Conservation (phyloP, 345 rosid species). For the Arabis hirsuta region DNA sequence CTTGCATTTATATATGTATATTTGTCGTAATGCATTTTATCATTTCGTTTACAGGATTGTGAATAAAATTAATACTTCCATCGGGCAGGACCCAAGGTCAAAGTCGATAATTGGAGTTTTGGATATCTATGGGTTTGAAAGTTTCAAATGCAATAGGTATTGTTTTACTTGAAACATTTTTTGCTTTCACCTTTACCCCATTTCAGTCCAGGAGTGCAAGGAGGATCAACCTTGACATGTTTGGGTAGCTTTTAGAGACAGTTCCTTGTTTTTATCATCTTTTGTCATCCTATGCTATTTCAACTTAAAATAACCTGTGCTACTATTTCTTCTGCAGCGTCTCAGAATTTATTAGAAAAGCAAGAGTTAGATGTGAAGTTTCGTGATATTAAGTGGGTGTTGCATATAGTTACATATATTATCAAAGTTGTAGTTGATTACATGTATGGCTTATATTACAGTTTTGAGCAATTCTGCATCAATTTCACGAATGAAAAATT, state of each 20-base stretch:
- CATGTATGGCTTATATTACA: conserved; percentile 41
- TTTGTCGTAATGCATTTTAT: conserved; percentile 26
- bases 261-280: conserved; percentile 14
- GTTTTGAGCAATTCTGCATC: conserved; percentile 97
- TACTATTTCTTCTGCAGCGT: background rate
- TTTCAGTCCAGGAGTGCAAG: conserved; percentile 24
- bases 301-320: background rate
- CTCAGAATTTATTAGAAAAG: background rate
- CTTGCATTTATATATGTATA: conserved; percentile 2
- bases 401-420: conserved; percentile 6
- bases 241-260: background rate
- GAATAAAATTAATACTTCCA: conserved; percentile 80
- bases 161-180: conserved; percentile 1
- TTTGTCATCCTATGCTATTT: conserved; percentile 16
- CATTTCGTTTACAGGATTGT: conserved; percentile 68
- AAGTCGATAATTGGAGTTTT: conserved; percentile 83
- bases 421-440: conserved; percentile 22
- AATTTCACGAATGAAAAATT: conserved; percentile 92
- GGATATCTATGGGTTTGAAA: conserved; percentile 96
- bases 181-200: conserved; percentile 26
- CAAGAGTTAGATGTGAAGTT: background rate
- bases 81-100: conserved; percentile 93
- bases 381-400: conserved; percentile 17
- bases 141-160: conserved; percentile 88
- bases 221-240: background rate